A percentile compares a stretch with the other conserved stretches of the same genome.
Evolutionary conservation across 495 filamentous ascomycete species (phyloP).

Genomic region (Halenospora varia): DNA sequence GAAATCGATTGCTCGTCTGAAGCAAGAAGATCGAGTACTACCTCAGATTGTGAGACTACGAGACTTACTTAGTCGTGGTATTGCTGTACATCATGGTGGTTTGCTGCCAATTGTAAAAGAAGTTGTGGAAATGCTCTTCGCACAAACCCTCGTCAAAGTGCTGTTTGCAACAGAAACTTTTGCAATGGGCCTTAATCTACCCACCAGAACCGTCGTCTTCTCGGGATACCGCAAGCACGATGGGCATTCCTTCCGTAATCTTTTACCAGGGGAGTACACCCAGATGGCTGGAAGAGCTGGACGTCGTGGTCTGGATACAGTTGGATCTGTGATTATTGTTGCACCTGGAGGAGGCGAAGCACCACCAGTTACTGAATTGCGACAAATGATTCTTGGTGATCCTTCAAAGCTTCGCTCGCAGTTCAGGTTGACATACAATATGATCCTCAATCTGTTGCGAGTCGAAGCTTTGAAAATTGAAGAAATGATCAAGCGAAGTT

Average conservation of each 20-base stretch:
- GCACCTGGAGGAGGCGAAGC: constrained; percentile 80
- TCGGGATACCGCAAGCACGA: constrained; percentile 97
- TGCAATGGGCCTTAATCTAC: constrained; percentile 95
- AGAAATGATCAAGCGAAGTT: constrained; percentile 99
- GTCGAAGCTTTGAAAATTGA: constrained; percentile 98
- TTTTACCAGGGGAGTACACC: constrained; percentile 93
- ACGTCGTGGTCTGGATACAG: constrained; percentile 83
- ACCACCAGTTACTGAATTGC: constrained; percentile 73
- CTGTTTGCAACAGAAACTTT: constrained; percentile 98
- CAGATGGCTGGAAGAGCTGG: constrained; percentile 98
- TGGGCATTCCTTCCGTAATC: constrained; percentile 83
- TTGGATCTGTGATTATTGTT: constrained; percentile 92
- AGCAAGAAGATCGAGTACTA: constrained; percentile 81
- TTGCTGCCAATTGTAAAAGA: constrained; percentile 96
- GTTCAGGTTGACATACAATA: constrained; percentile 97
- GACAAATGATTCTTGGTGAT: constrained; percentile 93
- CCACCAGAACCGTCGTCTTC: constrained; percentile 94
- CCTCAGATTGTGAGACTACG: constrained; percentile 87
- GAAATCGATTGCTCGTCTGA: constrained; percentile 87
- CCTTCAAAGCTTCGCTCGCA: constrained; percentile 94
- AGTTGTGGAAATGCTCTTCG: constrained; percentile 94
- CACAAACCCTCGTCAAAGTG: constrained; percentile 89
- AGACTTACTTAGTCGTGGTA: constrained; percentile 80
- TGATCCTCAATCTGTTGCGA: constrained; percentile 94
- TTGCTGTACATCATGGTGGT: constrained; percentile 96